Percentiles rank a stretch among this genome's conserved stretches.
Evolutionary conservation across 177 flowering plant genomes (phyloP).

Genomic region (Vitis hybrid): DNA sequence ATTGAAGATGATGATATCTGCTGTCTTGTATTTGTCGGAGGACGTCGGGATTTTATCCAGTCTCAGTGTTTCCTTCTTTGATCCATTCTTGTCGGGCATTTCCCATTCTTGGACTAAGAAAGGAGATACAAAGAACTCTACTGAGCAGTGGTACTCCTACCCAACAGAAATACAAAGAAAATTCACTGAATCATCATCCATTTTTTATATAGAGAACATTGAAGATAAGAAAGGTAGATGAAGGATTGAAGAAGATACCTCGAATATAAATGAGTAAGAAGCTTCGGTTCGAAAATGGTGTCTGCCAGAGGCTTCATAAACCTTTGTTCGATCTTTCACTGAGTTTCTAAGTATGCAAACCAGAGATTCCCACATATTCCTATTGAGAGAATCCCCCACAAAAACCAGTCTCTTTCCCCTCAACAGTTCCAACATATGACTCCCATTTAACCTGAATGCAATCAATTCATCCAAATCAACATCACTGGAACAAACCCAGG

Average conservation of each 20-base stretch:
- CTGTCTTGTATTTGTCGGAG: constrained; percentile 66
- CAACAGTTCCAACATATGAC: constrained; percentile 66
- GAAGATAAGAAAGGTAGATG: not conserved
- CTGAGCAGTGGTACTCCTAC: constrained; percentile 77
- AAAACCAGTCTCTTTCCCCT: constrained; percentile 87
- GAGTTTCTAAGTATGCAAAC: constrained; percentile 77
- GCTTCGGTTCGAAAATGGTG: constrained; percentile 64
- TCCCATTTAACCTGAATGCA: constrained; percentile 60
- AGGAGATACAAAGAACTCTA: constrained; percentile 91
- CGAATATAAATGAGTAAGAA: constrained; percentile 67
- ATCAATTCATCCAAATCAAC: not conserved
- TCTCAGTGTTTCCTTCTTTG: constrained; percentile 79
- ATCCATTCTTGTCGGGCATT: constrained; percentile 53
- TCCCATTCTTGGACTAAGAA: constrained; percentile 96
- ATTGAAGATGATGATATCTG: constrained; percentile 83
- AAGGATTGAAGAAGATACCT: constrained; percentile 32
- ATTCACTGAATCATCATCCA: not conserved
- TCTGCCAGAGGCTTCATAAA: constrained; percentile 70
- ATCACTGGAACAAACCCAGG: too few species aligned
- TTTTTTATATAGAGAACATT: not conserved
- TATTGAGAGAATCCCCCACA: constrained; percentile 93
- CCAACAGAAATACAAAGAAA: constrained; percentile 8
- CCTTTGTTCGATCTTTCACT: constrained; percentile 66
- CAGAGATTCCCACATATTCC: constrained; percentile 99
- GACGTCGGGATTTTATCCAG: constrained; percentile 67